phyloP scores from a whole-genome alignment of 148 eudicot genomes.

The Spergularia bocconei region DNA sequence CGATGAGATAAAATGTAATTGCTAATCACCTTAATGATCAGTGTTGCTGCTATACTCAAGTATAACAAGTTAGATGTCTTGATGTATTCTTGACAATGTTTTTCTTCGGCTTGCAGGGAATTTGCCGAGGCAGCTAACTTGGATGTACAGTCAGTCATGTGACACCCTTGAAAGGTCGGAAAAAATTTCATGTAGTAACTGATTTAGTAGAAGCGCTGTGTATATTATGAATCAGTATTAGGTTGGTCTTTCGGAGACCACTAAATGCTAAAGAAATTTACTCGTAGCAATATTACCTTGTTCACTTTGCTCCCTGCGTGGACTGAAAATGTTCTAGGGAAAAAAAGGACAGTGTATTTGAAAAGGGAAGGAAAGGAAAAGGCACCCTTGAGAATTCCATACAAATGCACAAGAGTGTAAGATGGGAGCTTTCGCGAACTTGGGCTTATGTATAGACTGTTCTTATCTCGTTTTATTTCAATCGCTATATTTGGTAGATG shows the following conservation, averaged over 20 bases:
- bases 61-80: neutral
- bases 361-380: too few species aligned
- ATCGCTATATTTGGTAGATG: too few species aligned
- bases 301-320: too few species aligned
- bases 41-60: neutral
- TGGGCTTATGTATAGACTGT: too few species aligned
- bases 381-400: too few species aligned
- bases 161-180: conserved; percentile 9
- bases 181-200: conserved; percentile 19
- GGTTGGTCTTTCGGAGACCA: neutral
- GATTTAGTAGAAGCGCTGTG: conserved; percentile 17
- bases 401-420: too few species aligned
- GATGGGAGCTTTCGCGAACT: too few species aligned
- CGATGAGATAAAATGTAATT: neutral
- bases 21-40: neutral
- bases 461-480: too few species aligned
- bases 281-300: too few species aligned
- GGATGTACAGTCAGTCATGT: conserved; percentile 14
- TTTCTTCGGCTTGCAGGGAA: neutral
- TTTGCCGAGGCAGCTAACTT: neutral
- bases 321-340: too few species aligned
- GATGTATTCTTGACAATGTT: neutral
- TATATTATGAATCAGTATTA: conserved; percentile 23
- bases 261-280: neutral
- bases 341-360: too few species aligned